Base-by-base conservation (phyloP, 169 alveolate genomes). In the Cryptosporidium bovis region DNA sequence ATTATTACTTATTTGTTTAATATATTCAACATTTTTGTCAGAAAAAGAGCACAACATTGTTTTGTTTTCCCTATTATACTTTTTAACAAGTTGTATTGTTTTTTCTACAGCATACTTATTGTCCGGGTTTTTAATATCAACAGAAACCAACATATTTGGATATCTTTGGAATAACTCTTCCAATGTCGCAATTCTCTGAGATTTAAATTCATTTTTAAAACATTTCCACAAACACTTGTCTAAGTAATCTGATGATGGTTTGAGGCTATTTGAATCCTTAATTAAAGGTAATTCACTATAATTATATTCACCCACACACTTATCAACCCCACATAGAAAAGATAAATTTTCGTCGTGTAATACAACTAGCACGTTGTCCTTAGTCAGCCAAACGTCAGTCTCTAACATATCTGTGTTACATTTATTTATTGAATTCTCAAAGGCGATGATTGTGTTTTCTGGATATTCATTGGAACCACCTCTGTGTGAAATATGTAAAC, bases 381-480 rank as follows among this genome's bases (percentile, higher is more conserved):
- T 83, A 29, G 91, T 90, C 34, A 64, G 10, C 90, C 91, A 83
- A 34, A 90, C 93, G 56, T 90, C 93, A 24, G 84, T 77, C 50
- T 90, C 93, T 34, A 90, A 18, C 93, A 90, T 90, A 18, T 64
- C 67, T 55, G 91, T 82, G 29, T 66, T 53, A 71, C 91, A 83
- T 15, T 83, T 48, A 12, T 69, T 40, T 51, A 83, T 66, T 20
- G 93, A 60, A 55, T 90, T 77, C 10, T 64, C 58, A 68, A 90
- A 90, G 24, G 93, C 91, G 33, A 53, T 8, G 46, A 64, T 3
- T 18, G 91, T 90, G 29, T 90, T 90, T 68, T 90, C 93, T 16
- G 91, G 84, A 10, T 55, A 65, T 64, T 90, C 93, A 12, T 83
- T 89, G 2, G 84, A 84, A 16, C 93, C 93, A 7, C 93, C 93